A percentile compares a stretch with the other conserved stretches of the same genome.
Conservation (phyloP, 106 monocot species). For the Allium cepa region DNA sequence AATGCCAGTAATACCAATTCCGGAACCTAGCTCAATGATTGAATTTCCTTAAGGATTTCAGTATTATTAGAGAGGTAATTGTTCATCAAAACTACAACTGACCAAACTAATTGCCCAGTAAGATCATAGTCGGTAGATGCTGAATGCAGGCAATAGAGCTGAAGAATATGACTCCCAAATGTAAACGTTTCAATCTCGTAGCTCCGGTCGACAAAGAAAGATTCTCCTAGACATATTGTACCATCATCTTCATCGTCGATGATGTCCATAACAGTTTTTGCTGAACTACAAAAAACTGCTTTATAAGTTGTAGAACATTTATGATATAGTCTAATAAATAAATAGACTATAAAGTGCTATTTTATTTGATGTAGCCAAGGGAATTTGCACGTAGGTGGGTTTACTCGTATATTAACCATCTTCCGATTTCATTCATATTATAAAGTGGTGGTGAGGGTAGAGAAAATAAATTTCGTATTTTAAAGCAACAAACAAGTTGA, state of each 20-base stretch:
- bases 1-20: slow-evolving; percentile 96
- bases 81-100: slow-evolving; percentile 81
- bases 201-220: slow-evolving; percentile 50
- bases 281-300: too few relatives aligned
- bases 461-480: too few relatives aligned
- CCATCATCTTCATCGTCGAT: slow-evolving; percentile 25
- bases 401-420: too few relatives aligned
- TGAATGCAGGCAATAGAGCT: slow-evolving; percentile 9
- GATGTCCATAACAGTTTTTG: neutral
- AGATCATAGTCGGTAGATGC: slow-evolving; percentile 88
- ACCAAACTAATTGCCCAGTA: slow-evolving; percentile 97
- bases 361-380: too few relatives aligned
- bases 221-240: slow-evolving; percentile 23
- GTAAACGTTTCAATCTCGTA: slow-evolving; percentile 17
- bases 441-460: too few relatives aligned
- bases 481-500: too few relatives aligned
- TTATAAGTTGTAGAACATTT: too few relatives aligned
- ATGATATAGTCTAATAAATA: too few relatives aligned
- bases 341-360: too few relatives aligned
- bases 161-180: slow-evolving; percentile 12
- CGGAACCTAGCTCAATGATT: slow-evolving; percentile 90
- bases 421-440: too few relatives aligned
- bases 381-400: too few relatives aligned
- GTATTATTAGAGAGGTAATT: slow-evolving; percentile 69
- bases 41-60: slow-evolving; percentile 51